Evolutionary conservation across 2,329 filamentous ascomycete species (phyloP), one percentile per base, ranked within the genome.

Genomic region (Talaromyces pinophilus): DNA sequence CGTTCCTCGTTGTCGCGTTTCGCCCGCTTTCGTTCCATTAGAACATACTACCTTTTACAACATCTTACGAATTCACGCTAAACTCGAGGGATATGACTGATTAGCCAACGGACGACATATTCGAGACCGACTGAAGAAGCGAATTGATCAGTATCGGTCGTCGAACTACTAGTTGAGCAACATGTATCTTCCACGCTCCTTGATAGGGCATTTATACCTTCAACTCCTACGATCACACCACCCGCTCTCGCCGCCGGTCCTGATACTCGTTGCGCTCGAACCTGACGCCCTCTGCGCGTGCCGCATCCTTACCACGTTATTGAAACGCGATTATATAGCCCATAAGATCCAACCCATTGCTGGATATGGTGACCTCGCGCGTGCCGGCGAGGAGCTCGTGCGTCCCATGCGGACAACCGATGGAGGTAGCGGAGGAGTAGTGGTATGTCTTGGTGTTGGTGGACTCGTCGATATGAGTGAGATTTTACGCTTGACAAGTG

Each of bases 291-390:
- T 99, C 69, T 98, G 94, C 80, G 95, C 93, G 69, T 96, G 93
- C 77, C 92, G 93, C 68, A 97, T 99, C 68, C 87, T 99, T 59
- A 96, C 94, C 2, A 87, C 90, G 61, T 85, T 99, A n/a, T 85
- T 99, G 68, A 97, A 96, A 81, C 91, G 94, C 84, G 95, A 99
- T 83, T 98, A 96, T 76, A 96, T 99, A 72, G 92, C 91, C 15
- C 94, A 98, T 82, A 98, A 97, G 80, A 97, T 98, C 74, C 92
- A 97, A 74, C 95, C 95, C 1, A 90, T 99, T 64, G 88, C 92
- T 22, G 95, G 95, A 64, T 98, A 97, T 87, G 89, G 88, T 70
- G 95, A 98, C 77, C 87, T 99, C 57, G 86, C 92, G 74, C 89
- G 88, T 71, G 90, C 90, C 25, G 93, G 93, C 55, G 86, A 87